Percentiles rank a stretch among this genome's conserved stretches.
These are phyloP conservation scores for Aspergillus bombycis DNA, from an alignment of 2,329 filamentous ascomycete genomes.

Conservation along the genomic window DNA sequence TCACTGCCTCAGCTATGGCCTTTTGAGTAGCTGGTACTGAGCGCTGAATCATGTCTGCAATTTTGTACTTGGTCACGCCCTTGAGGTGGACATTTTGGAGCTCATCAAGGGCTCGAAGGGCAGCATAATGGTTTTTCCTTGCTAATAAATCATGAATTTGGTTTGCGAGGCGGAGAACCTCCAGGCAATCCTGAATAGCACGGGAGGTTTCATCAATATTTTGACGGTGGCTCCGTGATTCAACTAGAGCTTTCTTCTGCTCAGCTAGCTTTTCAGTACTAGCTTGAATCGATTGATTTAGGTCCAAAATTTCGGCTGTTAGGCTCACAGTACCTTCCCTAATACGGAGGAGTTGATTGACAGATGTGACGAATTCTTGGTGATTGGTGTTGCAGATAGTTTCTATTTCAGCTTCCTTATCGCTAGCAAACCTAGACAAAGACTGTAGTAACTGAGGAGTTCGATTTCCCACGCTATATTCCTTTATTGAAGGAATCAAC, in stretches of 20 bases:
- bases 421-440: conserved; percentile 78
- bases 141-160: conserved; percentile 88
- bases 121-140: conserved; percentile 94
- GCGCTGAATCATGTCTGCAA: conserved; percentile 93
- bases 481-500: conserved; percentile 89
- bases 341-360: conserved; percentile 90
- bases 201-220: conserved; percentile 93
- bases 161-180: conserved; percentile 89
- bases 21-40: conserved; percentile 92
- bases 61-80: conserved; percentile 90
- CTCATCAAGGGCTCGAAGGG: conserved; percentile 90
- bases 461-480: conserved; percentile 77
- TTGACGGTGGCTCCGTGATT: conserved; percentile 87
- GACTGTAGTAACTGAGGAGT: conserved; percentile 75
- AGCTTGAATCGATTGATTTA: conserved; percentile 92
- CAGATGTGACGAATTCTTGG: conserved; percentile 91
- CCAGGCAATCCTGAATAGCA: conserved; percentile 86
- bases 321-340: conserved; percentile 86
- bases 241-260: conserved; percentile 92
- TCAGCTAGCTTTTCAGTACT: conserved; percentile 93
- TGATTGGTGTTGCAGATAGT: conserved; percentile 93
- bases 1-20: conserved; percentile 92
- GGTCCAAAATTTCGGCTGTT: conserved; percentile 85
- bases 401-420: conserved; percentile 90
- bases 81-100: conserved; percentile 95